A percentile compares a stretch with the other conserved stretches of the same genome.
phyloP scores from a whole-genome alignment of 202 grass and related monocot genomes.

The Zizania palustris region DNA sequence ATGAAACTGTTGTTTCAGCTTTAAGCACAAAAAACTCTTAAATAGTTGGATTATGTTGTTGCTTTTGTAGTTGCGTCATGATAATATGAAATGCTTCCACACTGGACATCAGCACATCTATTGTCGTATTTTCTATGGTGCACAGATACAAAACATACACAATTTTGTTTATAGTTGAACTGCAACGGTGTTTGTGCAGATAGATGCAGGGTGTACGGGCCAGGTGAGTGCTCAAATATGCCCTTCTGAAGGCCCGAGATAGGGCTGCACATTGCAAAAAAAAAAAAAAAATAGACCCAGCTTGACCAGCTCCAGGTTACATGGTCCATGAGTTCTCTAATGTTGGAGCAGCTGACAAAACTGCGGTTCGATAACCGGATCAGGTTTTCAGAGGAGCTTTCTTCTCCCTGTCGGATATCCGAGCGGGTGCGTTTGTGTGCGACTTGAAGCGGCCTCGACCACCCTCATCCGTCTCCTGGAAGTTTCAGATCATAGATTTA shows the following conservation, averaged over 20 bases:
- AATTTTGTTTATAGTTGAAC: background rate
- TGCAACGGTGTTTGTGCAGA: background rate
- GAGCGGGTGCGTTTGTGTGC: constrained; percentile 71
- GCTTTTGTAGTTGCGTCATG: too few species aligned
- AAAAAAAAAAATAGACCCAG: constrained; percentile 26
- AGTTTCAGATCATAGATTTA: constrained; percentile 39
- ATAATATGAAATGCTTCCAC: background rate
- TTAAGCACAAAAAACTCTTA: too few species aligned
- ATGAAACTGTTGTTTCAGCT: too few species aligned
- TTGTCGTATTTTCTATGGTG: background rate
- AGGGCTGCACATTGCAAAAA: constrained; percentile 17
- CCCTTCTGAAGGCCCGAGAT: constrained; percentile 33
- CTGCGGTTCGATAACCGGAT: background rate
- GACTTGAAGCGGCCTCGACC: constrained; percentile 95
- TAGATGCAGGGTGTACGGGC: background rate
- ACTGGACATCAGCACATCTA: background rate
- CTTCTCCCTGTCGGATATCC: constrained; percentile 93
- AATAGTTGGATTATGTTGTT: too few species aligned
- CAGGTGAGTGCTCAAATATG: constrained; percentile 12
- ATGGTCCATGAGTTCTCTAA: background rate
- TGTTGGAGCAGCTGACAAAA: background rate
- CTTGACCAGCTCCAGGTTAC: constrained; percentile 29
- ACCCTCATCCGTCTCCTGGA: constrained; percentile 80
- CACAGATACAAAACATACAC: background rate
- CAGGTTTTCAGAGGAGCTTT: constrained; percentile 93